Evolutionary conservation across 208 protist genomes (phyloP).

Genomic region (Polymyxa betae): DNA sequence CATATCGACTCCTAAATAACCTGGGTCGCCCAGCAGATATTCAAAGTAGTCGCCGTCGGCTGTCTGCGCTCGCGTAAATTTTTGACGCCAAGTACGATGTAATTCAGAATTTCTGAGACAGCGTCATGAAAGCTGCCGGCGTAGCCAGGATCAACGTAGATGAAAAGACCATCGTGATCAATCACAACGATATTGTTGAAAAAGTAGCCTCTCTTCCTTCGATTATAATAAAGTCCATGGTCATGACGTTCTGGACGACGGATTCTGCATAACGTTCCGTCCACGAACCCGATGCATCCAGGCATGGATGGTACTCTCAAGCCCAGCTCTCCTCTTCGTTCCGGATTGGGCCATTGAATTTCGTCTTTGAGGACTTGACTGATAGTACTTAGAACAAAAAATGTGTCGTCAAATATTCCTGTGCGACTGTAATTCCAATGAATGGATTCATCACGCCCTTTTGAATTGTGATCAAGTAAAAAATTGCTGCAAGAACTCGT

Average conservation of each 20-base stretch:
- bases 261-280: slow-evolving; percentile 28
- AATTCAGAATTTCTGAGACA: slow-evolving; percentile 5
- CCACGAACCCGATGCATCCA: slow-evolving; percentile 14
- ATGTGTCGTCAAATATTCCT: not conserved
- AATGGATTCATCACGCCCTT: not conserved
- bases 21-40: not conserved
- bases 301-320: slow-evolving; percentile 4
- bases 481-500: not conserved
- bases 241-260: not conserved
- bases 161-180: not conserved
- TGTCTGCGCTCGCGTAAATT: not conserved
- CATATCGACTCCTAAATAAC: not conserved
- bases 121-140: not conserved
- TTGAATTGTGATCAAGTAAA: not conserved
- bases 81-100: not conserved
- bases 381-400: not conserved
- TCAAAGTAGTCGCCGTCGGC: slow-evolving; percentile 7
- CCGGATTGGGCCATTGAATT: not conserved
- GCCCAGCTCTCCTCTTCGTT: not conserved
- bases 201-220: not conserved
- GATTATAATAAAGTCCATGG: not conserved
- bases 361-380: not conserved
- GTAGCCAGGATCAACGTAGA: slow-evolving; percentile 35
- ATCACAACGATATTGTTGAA: slow-evolving; percentile 9
- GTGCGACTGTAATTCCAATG: not conserved